phyloP scores from a whole-genome alignment of 202 grass and related monocot genomes.

The Cymbopogon flexuosus region DNA sequence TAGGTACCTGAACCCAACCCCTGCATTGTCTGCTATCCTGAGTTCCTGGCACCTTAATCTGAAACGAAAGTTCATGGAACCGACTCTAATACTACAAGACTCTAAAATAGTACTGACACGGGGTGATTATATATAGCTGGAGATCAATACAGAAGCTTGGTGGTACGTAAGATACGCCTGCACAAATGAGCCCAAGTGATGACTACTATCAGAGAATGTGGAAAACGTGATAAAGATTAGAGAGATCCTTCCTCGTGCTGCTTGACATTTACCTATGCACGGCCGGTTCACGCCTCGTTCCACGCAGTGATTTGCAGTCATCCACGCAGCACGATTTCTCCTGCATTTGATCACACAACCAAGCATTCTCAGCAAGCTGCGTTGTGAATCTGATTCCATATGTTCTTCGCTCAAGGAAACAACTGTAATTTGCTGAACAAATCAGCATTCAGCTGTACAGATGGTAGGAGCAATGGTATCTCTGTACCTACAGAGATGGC shows the following conservation, averaged over 20 bases:
- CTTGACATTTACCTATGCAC: constrained; percentile 43
- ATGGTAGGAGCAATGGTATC: background rate
- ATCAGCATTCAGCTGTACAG: background rate
- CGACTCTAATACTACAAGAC: background rate
- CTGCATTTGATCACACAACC: constrained; percentile 37
- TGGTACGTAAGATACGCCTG: constrained; percentile 59
- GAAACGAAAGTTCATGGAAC: background rate
- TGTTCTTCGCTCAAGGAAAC: background rate
- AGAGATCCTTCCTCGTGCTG: background rate
- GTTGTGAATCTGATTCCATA: background rate
- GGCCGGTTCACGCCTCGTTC: constrained; percentile 41
- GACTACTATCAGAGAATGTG: background rate
- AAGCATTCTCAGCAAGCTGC: background rate
- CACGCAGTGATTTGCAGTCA: constrained; percentile 48
- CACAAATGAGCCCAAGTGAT: background rate
- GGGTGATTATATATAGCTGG: background rate
- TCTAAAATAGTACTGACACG: background rate
- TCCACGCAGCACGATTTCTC: constrained; percentile 63
- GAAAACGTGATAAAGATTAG: background rate
- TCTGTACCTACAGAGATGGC: constrained; percentile 55
- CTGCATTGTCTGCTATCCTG: background rate
- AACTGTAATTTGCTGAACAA: background rate
- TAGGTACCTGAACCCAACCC: background rate
- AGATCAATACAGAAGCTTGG: constrained; percentile 8
- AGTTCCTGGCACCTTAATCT: background rate